Base-by-base conservation (phyloP, 345 rosid genomes). In the Rubroshorea leprosula region DNA sequence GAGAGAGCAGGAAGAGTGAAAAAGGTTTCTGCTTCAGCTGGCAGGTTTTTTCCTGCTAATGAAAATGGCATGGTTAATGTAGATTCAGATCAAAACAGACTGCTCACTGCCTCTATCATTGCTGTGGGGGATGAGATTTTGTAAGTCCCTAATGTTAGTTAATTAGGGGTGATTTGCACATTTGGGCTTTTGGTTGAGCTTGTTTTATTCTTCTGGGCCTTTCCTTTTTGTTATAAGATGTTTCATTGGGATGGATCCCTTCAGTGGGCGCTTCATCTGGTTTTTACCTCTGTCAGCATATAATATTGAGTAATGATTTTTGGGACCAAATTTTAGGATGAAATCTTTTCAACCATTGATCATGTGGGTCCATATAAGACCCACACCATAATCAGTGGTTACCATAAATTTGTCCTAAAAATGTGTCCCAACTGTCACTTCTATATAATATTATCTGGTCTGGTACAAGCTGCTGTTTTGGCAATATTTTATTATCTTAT, bases 1-100 rank as follows among this genome's bases (percentile, higher is more conserved):
- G 99, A 93, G 72, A 82, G 99, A 72, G 99, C 99, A n/a, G 99
- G 99, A 41, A 79, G 99, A 76, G 86, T 64, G 35, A 89, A 85
- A 68, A 89, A 74, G 76, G 19, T 10, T 51, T 65, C 85, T 55
- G 38, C 71, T 61, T 29, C 74, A 51, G 67, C 55, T 27, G 45
- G 61, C 45, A 60, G 49, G 45, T 52, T 23, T 46, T 11, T 44
- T 56, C 64, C 67, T 20, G 60, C 68, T 27, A 59, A 23, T 48
- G 68, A 68, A 14, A 81, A 71, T 51, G 79, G 75, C 64, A 61
- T 70, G 67, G 77, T 62, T 66, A 57, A n/a, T n/a, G n/a, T 54
- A 47, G 80, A 63, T 61, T 67, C 84, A 35, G 64, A 64, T 54
- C 72, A 72, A 51, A 73, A 71, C 46, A 69, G 83, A 73, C 72